Evolutionary conservation across 345 rosid genomes (phyloP), one percentile per base, ranked within the genome.

Genomic region (Isatis tinctoria): DNA sequence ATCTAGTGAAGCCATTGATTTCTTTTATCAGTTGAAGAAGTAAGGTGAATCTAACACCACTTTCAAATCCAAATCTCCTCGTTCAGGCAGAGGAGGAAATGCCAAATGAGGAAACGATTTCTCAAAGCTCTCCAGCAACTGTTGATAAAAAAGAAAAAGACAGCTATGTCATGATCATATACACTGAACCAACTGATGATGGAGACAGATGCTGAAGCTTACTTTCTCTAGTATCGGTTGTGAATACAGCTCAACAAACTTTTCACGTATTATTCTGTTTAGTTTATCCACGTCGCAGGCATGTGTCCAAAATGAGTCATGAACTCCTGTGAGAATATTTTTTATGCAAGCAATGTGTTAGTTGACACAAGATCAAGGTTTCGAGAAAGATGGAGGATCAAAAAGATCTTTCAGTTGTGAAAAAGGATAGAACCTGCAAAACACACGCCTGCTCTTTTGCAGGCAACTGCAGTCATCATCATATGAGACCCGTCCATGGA

Each of bases 401-500:
- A 65, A 60, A 39, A 44, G 39, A 36, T 28, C 44, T 41, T 48
- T 41, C 35, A 65, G 24, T 9, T 65, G 57, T 26, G 72, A 70
- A 77, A 52, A 36, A 17, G 48, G 60, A 67, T 47, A 65, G 63
- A 70, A 92, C 99, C 99, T 85, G 99, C 98, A 69, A 96, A 96
- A 73, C 69, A 87, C 75, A 96, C 51, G 78, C 98, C 96, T 60
- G 89, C 90, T 71, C 54, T 81, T 79, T 82, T 86, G 85, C 99
- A 92, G 70, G 98, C 91, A 74, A 88, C 78, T 54, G 97, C 96
- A 71, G 98, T 96, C 99, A 96, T 92, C 99, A 96, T 96, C 99
- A 96, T 96, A 78, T 96, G 99, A 70, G 98, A 90, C 52, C 98
- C 93, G 75, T 96, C 99, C 17, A 96, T 93, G 56, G 97, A 96